These are phyloP conservation scores for Deakozyma indianensis DNA, from an alignment of 805 yeast species.

Conservation along the genomic window DNA sequence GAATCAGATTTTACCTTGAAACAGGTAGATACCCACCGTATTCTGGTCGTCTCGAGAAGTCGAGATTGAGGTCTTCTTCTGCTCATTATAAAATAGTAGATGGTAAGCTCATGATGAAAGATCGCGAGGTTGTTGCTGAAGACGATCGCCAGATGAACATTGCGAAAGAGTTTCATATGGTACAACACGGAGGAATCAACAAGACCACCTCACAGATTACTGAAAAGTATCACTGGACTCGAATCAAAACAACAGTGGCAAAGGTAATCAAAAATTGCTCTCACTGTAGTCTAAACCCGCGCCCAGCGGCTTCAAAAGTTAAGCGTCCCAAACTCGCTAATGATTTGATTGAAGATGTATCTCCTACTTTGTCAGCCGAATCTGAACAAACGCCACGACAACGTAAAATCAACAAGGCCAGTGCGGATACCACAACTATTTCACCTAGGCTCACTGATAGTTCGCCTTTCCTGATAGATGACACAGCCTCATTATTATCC, in stretches of 20 bases:
- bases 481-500: background rate
- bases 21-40: constrained; percentile 79
- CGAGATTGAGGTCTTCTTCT: constrained; percentile 67
- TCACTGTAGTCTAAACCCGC: constrained; percentile 44
- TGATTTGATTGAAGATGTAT: background rate
- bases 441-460: background rate
- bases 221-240: constrained; percentile 79
- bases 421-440: background rate
- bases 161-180: constrained; percentile 53
- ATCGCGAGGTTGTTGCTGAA: constrained; percentile 71
- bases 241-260: constrained; percentile 77
- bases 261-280: constrained; percentile 63
- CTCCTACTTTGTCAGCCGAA: background rate
- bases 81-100: constrained; percentile 58
- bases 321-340: background rate
- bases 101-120: constrained; percentile 64
- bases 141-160: constrained; percentile 61
- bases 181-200: constrained; percentile 77
- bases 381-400: background rate
- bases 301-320: constrained; percentile 15
- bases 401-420: background rate
- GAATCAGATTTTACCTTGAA: constrained; percentile 61
- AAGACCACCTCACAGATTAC: constrained; percentile 67
- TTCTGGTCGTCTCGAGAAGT: constrained; percentile 71
- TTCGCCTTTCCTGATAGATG: background rate